Evolutionary conservation across 805 yeast genomes (phyloP).

Genomic region (Pichia ethanolica): DNA sequence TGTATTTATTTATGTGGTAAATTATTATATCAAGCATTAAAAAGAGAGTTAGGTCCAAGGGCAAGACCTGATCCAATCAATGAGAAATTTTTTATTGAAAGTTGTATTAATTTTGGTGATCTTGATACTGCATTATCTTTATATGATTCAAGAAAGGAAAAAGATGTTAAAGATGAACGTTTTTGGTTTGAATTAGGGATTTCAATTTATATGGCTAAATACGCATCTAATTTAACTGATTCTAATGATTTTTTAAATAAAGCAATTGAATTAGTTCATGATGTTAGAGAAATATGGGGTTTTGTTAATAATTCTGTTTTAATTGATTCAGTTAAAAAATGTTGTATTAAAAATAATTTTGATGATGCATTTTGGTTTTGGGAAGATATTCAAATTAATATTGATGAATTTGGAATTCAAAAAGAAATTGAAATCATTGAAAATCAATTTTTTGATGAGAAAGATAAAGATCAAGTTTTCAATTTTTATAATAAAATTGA

Average conservation of each 20-base stretch:
- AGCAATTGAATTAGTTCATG: conserved; percentile 31
- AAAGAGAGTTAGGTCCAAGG: conserved; percentile 26
- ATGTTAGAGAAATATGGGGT: conserved; percentile 24
- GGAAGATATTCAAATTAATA: conserved; percentile 19
- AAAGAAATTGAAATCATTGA: conserved; percentile 14
- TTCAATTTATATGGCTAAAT: conserved; percentile 30
- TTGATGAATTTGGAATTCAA: conserved; percentile 22
- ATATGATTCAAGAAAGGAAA: conserved; percentile 29
- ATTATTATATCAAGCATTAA: conserved; percentile 32
- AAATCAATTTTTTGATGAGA: conserved; percentile 16
- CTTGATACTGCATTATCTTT: conserved; percentile 31
- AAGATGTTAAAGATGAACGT: conserved; percentile 32
- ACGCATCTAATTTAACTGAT: background rate
- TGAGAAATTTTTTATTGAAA: conserved; percentile 42
- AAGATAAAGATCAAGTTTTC: conserved; percentile 16
- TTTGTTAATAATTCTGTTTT: conserved; percentile 32
- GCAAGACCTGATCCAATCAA: conserved; percentile 39
- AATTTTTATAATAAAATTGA: conserved; percentile 24
- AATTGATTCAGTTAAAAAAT: conserved; percentile 28
- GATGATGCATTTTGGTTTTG: conserved; percentile 30
- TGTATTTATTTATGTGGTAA: conserved; percentile 36
- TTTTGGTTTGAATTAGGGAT: conserved; percentile 51
- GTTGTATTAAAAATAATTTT: conserved; percentile 21
- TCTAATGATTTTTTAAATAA: conserved; percentile 14
- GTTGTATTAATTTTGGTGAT: conserved; percentile 31